Evolutionary conservation across 768 basidiomycete species (phyloP), one percentile per base, ranked within the genome.

Genomic region (Boletus edulis): DNA sequence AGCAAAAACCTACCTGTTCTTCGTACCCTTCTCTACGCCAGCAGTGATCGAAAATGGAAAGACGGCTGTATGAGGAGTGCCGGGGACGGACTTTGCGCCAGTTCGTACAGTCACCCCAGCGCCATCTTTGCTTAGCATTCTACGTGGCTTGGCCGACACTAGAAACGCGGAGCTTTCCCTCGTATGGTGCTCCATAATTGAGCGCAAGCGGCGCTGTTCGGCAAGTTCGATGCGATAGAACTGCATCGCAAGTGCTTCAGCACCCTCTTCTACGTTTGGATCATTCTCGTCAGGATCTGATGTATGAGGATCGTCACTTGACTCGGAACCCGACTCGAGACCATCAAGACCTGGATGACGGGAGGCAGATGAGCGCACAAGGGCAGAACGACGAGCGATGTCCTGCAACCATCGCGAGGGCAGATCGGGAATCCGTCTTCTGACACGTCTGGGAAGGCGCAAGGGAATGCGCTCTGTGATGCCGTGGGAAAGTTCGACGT

Each of bases 21-120:
- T 94, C 18, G 85, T 78, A 10, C 96, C 96, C 66, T 96, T 91
- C 73, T 98, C 96, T 11, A 98, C 84, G 3, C 91, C 96, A 7
- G 96, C 96, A 0, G 92, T 96, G 57, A 98, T 98, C 49, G 91
- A 92, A 68, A 88, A 97, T 9, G 94, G 94, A 88, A 95, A 51
- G 47, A 43, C 41, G 5, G 50, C 20, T 10, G 49, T 55, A 35
- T 58, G 54, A 13, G 67, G 64, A 1, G 63, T 63, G 7, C 54
- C 54, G 18, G 62, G 67, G 1, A 55, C 51, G 9, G 60, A 58
- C 42, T 58, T 71, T 27, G 57, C 54, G 14, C 52, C 46, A 9
- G 42, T 43, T 41, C 47, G 60, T 27, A 60, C 37, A 20, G 39
- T 45, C 47, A 48, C 11, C 11, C 29, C 41, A 17, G 29, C 24